Evolutionary conservation across 2,329 filamentous ascomycete genomes (phyloP).

Genomic region (Periconia sp.): DNA sequence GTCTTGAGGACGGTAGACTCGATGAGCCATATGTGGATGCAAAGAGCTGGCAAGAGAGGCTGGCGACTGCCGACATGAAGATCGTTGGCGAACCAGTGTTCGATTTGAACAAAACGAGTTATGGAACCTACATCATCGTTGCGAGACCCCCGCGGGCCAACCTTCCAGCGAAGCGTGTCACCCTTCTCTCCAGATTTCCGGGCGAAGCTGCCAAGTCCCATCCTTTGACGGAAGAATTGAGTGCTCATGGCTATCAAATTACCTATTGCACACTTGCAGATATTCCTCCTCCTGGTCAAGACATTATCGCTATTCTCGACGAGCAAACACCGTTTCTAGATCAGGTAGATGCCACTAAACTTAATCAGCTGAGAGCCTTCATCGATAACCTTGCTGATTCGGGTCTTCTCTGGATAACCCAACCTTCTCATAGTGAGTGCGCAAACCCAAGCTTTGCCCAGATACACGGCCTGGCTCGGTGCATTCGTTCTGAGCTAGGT

Average conservation of each 20-base stretch:
- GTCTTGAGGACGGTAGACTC: slow-evolving; percentile 7
- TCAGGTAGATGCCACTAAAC: slow-evolving; percentile 13
- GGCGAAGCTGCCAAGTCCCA: too few species aligned
- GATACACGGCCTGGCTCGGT: slow-evolving; percentile 30
- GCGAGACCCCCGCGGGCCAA: too few species aligned
- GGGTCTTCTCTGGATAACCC: slow-evolving; percentile 35
- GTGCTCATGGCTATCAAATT: background rate
- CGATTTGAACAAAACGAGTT: too few species aligned
- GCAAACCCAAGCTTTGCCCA: slow-evolving; percentile 31
- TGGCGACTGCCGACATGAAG: slow-evolving; percentile 37
- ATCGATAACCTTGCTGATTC: background rate
- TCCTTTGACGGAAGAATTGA: too few species aligned
- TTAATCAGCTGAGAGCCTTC: slow-evolving; percentile 10
- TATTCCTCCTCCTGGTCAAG: slow-evolving; percentile 2
- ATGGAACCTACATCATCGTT: too few species aligned
- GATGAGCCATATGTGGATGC: slow-evolving; percentile 19
- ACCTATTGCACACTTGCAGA: slow-evolving; percentile 16
- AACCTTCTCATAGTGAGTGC: slow-evolving; percentile 19
- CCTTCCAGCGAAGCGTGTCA: too few species aligned
- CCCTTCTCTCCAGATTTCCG: too few species aligned
- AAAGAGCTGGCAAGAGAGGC: slow-evolving; percentile 33
- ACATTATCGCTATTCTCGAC: slow-evolving; percentile 22
- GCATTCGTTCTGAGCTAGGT: slow-evolving; percentile 28
- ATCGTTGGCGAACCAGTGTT: background rate
- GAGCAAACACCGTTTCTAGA: slow-evolving; percentile 23